Conservation (phyloP, 2,329 filamentous ascomycete species). For the Aspergillus neoniger region DNA sequence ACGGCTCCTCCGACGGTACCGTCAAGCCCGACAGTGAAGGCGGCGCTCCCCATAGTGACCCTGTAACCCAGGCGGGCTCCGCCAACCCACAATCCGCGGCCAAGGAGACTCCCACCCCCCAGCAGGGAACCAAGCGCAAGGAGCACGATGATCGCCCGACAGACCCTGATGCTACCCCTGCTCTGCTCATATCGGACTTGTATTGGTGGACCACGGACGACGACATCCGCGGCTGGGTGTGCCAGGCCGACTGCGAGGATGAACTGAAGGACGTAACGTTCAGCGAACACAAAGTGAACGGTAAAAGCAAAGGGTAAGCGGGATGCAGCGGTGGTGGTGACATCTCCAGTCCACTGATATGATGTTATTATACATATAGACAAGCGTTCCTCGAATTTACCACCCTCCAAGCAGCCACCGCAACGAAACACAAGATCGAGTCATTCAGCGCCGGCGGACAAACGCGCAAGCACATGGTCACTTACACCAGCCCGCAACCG, state of each 20-base stretch:
- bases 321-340: too few relatives aligned
- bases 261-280: constrained; percentile 93
- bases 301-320: constrained; percentile 92
- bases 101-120: constrained; percentile 37
- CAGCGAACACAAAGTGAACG: constrained; percentile 98
- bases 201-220: constrained; percentile 98
- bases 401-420: constrained; percentile 80
- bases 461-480: constrained; percentile 68
- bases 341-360: not conserved
- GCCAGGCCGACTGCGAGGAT: constrained; percentile 75
- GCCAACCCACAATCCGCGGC: constrained; percentile 23
- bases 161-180: constrained; percentile 65
- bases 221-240: constrained; percentile 84
- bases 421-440: constrained; percentile 80
- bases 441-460: constrained; percentile 58
- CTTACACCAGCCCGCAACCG: constrained; percentile 72
- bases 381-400: constrained; percentile 84
- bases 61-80: constrained; percentile 23
- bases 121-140: constrained; percentile 65
- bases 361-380: constrained; percentile 35
- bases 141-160: constrained; percentile 57
- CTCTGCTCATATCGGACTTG: constrained; percentile 83
- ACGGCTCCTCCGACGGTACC: constrained; percentile 20
- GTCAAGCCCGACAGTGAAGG: constrained; percentile 29
- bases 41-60: constrained; percentile 28